A percentile compares a stretch with the other conserved stretches of the same genome.
These are phyloP conservation scores for Phylloporus sp. DNA, from an alignment of 768 basidiomycete genomes.

Conservation along the genomic window DNA sequence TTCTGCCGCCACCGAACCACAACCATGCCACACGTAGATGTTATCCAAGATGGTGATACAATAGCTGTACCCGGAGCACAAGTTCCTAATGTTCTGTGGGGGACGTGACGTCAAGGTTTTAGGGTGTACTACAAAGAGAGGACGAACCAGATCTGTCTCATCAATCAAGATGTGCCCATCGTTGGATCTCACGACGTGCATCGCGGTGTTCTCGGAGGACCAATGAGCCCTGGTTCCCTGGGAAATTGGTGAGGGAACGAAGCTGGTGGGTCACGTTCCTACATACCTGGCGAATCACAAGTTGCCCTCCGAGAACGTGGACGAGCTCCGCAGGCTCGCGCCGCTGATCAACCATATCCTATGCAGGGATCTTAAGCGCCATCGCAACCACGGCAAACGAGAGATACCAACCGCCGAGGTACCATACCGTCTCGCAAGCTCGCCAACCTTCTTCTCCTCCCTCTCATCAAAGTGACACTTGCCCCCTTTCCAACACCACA, in stretches of 20 bases:
- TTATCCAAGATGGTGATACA: slow-evolving; percentile 66
- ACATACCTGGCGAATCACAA: slow-evolving; percentile 72
- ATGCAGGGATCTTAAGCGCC: background rate
- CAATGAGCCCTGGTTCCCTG: slow-evolving; percentile 72
- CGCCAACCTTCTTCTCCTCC: slow-evolving; percentile 63
- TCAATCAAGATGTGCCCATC: slow-evolving; percentile 56
- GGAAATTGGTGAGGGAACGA: slow-evolving; percentile 2
- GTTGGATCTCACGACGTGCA: slow-evolving; percentile 64
- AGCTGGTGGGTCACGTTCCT: background rate
- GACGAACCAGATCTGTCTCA: slow-evolving; percentile 61
- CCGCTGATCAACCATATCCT: slow-evolving; percentile 49
- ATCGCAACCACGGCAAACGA: background rate
- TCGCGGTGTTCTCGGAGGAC: slow-evolving; percentile 74
- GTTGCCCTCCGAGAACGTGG: slow-evolving; percentile 56
- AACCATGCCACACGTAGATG: slow-evolving; percentile 78
- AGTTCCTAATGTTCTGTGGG: slow-evolving; percentile 51
- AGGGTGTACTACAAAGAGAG: background rate
- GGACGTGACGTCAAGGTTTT: slow-evolving; percentile 3
- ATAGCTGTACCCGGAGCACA: slow-evolving; percentile 85
- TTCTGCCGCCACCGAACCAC: slow-evolving; percentile 58
- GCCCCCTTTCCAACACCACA: slow-evolving; percentile 77
- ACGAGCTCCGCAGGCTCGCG: slow-evolving; percentile 63
- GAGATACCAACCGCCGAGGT: slow-evolving; percentile 48
- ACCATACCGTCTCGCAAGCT: slow-evolving; percentile 69
- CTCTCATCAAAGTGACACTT: slow-evolving; percentile 46